phyloP scores from a whole-genome alignment of 306 rosid species.

The Myrica gale region DNA sequence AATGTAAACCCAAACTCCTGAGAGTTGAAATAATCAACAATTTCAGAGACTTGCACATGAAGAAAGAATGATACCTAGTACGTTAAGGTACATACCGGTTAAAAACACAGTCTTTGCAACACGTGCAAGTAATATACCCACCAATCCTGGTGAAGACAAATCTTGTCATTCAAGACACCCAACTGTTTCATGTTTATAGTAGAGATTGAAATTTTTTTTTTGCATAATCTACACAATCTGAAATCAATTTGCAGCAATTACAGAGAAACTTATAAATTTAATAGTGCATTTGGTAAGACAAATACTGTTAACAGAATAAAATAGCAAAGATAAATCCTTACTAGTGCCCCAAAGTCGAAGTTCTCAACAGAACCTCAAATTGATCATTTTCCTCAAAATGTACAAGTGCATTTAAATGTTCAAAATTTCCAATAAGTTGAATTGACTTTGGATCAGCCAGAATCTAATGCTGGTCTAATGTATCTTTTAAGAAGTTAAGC shows the following conservation, averaged over 20 bases:
- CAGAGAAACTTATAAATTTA: slow-evolving; percentile 12
- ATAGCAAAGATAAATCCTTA: not conserved
- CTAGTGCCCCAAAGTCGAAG: not conserved
- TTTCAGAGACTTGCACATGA: not conserved
- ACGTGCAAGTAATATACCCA: slow-evolving; percentile 71
- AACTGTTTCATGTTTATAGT: slow-evolving; percentile 19
- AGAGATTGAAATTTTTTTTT: not conserved
- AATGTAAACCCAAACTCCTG: not conserved
- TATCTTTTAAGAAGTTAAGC: not conserved
- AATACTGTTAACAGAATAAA: too few relatives aligned
- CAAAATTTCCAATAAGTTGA: not conserved
- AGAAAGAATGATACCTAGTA: slow-evolving; percentile 10
- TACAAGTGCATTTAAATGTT: not conserved
- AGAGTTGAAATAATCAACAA: not conserved
- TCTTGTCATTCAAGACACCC: slow-evolving; percentile 31
- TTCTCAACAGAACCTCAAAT: not conserved
- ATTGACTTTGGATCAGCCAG: not conserved
- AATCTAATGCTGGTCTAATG: not conserved
- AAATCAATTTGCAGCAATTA: slow-evolving; percentile 7
- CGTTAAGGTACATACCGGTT: slow-evolving; percentile 56
- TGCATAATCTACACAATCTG: slow-evolving; percentile 1
- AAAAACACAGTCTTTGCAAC: slow-evolving; percentile 58
- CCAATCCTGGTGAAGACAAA: slow-evolving; percentile 63
- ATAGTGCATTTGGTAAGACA: not conserved
- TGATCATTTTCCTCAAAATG: not conserved